phyloP scores from a whole-genome alignment of 2,329 filamentous ascomycete species.

The Aspergillus uvarum region DNA sequence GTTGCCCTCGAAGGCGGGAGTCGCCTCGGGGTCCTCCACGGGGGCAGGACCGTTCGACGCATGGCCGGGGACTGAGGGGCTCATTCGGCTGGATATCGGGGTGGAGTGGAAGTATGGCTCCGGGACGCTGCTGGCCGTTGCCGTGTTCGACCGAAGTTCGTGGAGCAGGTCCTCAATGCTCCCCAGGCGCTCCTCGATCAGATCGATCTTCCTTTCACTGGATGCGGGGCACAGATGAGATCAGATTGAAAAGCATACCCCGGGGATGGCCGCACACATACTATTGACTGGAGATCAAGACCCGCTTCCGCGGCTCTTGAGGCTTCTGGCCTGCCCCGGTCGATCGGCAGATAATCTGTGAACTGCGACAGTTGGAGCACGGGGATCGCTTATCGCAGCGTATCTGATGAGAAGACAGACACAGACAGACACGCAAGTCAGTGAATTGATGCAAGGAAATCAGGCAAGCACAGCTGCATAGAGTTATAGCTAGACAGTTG shows the following conservation, averaged over 20 bases:
- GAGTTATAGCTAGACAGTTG: not conserved
- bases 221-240: not conserved
- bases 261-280: constrained; percentile 21
- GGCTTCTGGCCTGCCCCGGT: constrained; percentile 38
- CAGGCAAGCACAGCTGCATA: not conserved
- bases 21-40: constrained; percentile 31
- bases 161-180: constrained; percentile 46
- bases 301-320: constrained; percentile 39
- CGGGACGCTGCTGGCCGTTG: constrained; percentile 6
- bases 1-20: constrained; percentile 48
- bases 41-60: constrained; percentile 21
- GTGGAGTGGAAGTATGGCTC: constrained; percentile 13
- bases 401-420: constrained; percentile 28
- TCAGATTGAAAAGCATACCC: constrained; percentile 5
- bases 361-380: constrained; percentile 44
- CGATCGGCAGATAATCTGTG: constrained; percentile 38
- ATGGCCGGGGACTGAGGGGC: constrained; percentile 13
- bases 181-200: constrained; percentile 51
- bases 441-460: not conserved
- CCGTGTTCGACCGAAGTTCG: constrained; percentile 23
- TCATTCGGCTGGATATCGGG: constrained; percentile 14
- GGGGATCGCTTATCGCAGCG: constrained; percentile 44
- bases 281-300: constrained; percentile 46
- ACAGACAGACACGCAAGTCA: not conserved
- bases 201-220: constrained; percentile 55